phyloP scores from a whole-genome alignment of 345 rosid species.

The Salix dunnii region DNA sequence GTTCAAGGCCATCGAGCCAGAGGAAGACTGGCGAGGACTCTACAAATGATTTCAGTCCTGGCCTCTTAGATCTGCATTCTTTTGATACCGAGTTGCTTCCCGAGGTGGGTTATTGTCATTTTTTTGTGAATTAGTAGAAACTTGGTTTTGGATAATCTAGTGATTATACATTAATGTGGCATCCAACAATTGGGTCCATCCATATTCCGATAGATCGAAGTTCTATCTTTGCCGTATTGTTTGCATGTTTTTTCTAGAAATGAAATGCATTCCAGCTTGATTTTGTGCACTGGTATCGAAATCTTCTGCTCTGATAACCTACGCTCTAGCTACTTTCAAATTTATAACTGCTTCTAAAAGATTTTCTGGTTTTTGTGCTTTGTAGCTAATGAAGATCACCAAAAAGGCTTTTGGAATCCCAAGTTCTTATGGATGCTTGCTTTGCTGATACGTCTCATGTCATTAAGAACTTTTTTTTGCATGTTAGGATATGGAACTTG shows the following conservation, averaged over 20 bases:
- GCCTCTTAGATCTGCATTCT: conserved; percentile 94
- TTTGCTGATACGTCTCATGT: too few species aligned
- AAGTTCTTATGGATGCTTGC: neutral
- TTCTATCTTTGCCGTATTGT: neutral
- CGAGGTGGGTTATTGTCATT: conserved; percentile 52
- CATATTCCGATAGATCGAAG: neutral
- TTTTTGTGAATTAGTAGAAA: neutral
- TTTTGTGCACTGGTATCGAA: neutral
- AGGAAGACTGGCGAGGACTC: conserved; percentile 71
- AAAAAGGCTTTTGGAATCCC: neutral
- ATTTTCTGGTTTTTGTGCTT: neutral
- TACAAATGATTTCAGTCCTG: conserved; percentile 80
- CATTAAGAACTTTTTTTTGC: too few species aligned
- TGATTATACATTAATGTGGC: neutral
- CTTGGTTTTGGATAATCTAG: neutral
- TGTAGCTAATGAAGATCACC: neutral
- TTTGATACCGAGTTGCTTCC: conserved; percentile 93
- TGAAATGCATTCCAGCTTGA: neutral
- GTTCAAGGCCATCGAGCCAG: conserved; percentile 54
- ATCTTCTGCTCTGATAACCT: neutral
- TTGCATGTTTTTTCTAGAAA: too few species aligned
- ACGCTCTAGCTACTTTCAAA: neutral
- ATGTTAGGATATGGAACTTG: neutral
- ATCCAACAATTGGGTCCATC: neutral
- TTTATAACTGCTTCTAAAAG: neutral